Percentiles rank a stretch among this genome's conserved stretches.
These are phyloP conservation scores for Aureobasidium sp. DNA, from an alignment of 2,329 filamentous ascomycete species.

Conservation along the genomic window DNA sequence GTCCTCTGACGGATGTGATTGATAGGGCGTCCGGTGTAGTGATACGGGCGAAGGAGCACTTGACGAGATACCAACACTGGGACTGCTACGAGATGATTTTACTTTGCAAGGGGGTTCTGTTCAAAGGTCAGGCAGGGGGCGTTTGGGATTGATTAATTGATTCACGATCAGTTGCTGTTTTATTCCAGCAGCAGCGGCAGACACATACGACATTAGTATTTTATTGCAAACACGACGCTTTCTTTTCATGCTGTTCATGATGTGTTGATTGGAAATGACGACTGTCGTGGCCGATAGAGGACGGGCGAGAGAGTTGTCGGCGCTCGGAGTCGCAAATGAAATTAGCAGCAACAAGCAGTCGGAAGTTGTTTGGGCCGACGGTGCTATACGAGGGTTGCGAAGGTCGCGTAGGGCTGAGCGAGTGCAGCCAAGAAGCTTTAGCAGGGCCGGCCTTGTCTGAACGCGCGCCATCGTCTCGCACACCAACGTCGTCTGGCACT, in stretches of 20 bases:
- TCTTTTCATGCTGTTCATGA: not conserved
- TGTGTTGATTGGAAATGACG: not conserved
- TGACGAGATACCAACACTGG: slow-evolving; percentile 14
- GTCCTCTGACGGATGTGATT: slow-evolving; percentile 9
- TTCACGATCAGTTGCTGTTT: slow-evolving; percentile 7
- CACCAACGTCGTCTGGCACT: slow-evolving; percentile 5
- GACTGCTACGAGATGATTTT: slow-evolving; percentile 13
- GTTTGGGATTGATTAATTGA: slow-evolving; percentile 8
- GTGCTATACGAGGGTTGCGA: not conserved
- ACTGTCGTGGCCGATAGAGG: not conserved
- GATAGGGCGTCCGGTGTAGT: slow-evolving; percentile 10
- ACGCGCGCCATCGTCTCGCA: slow-evolving; percentile 7
- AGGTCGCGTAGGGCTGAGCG: not conserved
- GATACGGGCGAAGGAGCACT: not conserved
- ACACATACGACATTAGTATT: not conserved
- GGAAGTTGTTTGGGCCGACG: not conserved
- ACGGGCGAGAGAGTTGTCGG: not conserved
- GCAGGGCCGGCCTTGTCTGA: not conserved
- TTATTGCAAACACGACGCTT: slow-evolving; percentile 7
- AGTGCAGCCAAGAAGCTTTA: not conserved
- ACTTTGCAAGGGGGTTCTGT: slow-evolving; percentile 5
- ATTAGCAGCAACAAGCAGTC: not conserved
- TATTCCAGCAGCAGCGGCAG: not conserved
- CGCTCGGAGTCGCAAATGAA: not conserved
- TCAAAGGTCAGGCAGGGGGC: slow-evolving; percentile 2